Conservation (phyloP, 2,329 filamentous ascomycete genomes). For the Talaromyces albobiverticillius region DNA sequence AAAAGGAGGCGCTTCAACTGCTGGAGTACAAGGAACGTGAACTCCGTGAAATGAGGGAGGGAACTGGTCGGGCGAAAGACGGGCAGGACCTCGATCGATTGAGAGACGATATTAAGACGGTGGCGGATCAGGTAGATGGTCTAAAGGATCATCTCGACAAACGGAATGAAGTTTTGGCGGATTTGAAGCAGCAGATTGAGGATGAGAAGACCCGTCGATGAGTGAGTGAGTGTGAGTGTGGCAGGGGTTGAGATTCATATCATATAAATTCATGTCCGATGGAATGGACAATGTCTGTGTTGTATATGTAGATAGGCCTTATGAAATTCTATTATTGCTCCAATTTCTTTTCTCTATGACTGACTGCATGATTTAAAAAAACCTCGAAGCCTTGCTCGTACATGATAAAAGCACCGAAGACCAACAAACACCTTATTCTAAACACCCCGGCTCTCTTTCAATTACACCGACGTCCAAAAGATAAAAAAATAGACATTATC, state of each 20-base stretch:
- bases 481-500: background rate
- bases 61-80: constrained; percentile 52
- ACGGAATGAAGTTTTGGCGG: constrained; percentile 71
- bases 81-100: constrained; percentile 74
- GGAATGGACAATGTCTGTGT: constrained; percentile 12
- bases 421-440: too few relatives aligned
- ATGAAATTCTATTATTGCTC: background rate
- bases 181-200: constrained; percentile 78
- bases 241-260: background rate
- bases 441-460: too few relatives aligned
- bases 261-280: background rate
- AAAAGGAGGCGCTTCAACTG: constrained; percentile 88
- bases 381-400: too few relatives aligned
- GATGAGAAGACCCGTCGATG: constrained; percentile 66
- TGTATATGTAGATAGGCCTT: constrained; percentile 13
- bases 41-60: constrained; percentile 70
- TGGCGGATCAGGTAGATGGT: constrained; percentile 92
- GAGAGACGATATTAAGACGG: constrained; percentile 78
- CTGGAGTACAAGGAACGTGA: constrained; percentile 87
- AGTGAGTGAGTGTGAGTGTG: background rate
- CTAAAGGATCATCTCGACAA: constrained; percentile 77
- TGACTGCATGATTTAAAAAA: too few relatives aligned
- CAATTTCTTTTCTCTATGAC: too few relatives aligned
- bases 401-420: too few relatives aligned
- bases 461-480: background rate